Conservation (phyloP, 306 rosid genomes). For the Gastrolobium villosum region DNA sequence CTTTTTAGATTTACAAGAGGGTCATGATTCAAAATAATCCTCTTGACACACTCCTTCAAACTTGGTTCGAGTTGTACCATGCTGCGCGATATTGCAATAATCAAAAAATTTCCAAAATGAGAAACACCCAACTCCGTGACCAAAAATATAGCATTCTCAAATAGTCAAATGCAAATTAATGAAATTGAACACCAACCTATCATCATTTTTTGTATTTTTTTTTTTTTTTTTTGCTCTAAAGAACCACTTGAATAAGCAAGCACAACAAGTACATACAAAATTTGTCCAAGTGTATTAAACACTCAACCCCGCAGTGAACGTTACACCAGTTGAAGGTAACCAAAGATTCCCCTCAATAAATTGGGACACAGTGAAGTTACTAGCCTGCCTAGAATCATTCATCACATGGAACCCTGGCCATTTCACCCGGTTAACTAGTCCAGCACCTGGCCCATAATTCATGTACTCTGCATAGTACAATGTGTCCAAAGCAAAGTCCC, state of each 20-base stretch:
- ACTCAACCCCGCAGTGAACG: conserved; percentile 39
- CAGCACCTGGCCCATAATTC: conserved; percentile 71
- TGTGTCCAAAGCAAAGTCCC: conserved; percentile 56
- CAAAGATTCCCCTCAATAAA: conserved; percentile 49
- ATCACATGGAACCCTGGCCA: conserved; percentile 78
- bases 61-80: background rate
- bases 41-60: background rate
- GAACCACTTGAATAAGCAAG: background rate
- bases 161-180: background rate
- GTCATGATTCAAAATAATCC: background rate
- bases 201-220: background rate
- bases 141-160: conserved; percentile 2
- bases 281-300: conserved; percentile 25
- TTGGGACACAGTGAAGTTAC: conserved; percentile 53
- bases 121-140: background rate
- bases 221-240: background rate
- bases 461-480: conserved; percentile 74
- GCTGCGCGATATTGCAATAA: background rate
- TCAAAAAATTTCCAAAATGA: background rate
- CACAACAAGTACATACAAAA: background rate
- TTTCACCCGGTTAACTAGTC: conserved; percentile 48
- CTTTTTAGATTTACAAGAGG: too few relatives aligned
- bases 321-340: conserved; percentile 47
- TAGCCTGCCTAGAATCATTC: conserved; percentile 61
- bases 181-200: conserved; percentile 17